Evolutionary conservation across 2,329 filamentous ascomycete genomes (phyloP), one percentile per base, ranked within the genome.

Genomic region (Davidsoniella neocaledoniae): DNA sequence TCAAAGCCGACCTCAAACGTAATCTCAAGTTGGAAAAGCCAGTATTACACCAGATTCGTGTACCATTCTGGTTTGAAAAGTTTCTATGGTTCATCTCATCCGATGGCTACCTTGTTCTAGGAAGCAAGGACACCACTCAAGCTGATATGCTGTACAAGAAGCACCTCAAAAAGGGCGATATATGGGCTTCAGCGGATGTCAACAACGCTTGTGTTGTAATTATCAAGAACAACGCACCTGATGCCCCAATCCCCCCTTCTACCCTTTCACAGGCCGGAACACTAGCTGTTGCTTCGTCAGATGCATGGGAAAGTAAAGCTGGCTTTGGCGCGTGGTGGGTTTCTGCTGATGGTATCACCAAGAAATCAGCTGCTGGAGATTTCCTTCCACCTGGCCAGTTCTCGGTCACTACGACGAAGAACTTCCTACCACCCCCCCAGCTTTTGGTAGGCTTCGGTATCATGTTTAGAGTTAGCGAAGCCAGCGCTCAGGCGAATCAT

Each of bases 281-380:
- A 42, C 67, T 95, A 26, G 80, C 83, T 0, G 83, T 98, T 4
- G 86, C 85, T 54, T 83, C 85, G 7, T 95, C 87, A 1, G 81
- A 72, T 51, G 91, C 90, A 0, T 98, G 91, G 91, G 91, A 96
- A 54, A 90, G 85, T 1, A 98, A 98, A 63, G 90, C 90, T 7
- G 78, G 86, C 14, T 94, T 96, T 84, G 82, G 84, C 16, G 88
- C 90, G 7, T 98, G 86, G 82, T 98, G 91, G 91, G 90, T 93
- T 0, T 79, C 81, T 54, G 82, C 85, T 2, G 81, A 90, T 49
- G 88, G 96, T 62, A 86, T 98, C 0, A 86, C 84, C 8, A 96
- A 96, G 65, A 85, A 79, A 33, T 81, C 83, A 0, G 72, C 79
- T 1, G 78, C 76, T 0, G 90, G 90, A 21, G 88, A 93, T 56